Evolutionary conservation across 1,284 basidiomycete species (phyloP), one percentile per base, ranked within the genome.

Genomic region (Boletus semigastroideus): DNA sequence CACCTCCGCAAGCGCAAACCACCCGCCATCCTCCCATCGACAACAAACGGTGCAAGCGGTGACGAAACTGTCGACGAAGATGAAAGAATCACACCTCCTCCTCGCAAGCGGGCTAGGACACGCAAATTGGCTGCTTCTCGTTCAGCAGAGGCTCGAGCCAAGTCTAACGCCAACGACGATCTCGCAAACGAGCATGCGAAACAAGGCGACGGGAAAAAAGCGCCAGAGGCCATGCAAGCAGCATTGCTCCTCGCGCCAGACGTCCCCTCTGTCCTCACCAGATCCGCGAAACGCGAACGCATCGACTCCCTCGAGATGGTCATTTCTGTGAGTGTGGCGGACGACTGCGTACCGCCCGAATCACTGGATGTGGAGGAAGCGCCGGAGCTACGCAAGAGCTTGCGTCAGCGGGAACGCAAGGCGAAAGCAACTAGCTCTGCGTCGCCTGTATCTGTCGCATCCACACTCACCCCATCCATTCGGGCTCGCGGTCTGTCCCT

Each of bases 21-120:
- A 3, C 62, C 53, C 9, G 46, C 65, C 33, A 69, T 64, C n/a
- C 52, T 61, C 37, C 22, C 38, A 33, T 31, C 49, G 9, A 42
- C 55, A 6, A n/a, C 49, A 14, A 51, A 57, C 7, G 59, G 55
- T 8, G 49, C 43, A 27, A 62, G 61, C 22, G 63, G 57, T 3
- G 67, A 70, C 30, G 67, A 71, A 13, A 59, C 64, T 3, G 53
- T 46, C 4, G 67, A 70, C 41, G 65, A 67, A 28, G 67, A 68
- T 6, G 68, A 70, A n/a, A 53, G 49, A 36, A 19, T 50, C 2
- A 51, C 62, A 5, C 68, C 65, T 33, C 68, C 67, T 19, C 64
- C 68, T 5, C 67, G 64, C 52, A 67, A 67, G 52, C 67, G 68
- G 43, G 52, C 60, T 41, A 61, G 34, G 49, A 59, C 68, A 1